phyloP scores from a whole-genome alignment of 1,139 yeast species.

The Yamadazyma dendronema region DNA sequence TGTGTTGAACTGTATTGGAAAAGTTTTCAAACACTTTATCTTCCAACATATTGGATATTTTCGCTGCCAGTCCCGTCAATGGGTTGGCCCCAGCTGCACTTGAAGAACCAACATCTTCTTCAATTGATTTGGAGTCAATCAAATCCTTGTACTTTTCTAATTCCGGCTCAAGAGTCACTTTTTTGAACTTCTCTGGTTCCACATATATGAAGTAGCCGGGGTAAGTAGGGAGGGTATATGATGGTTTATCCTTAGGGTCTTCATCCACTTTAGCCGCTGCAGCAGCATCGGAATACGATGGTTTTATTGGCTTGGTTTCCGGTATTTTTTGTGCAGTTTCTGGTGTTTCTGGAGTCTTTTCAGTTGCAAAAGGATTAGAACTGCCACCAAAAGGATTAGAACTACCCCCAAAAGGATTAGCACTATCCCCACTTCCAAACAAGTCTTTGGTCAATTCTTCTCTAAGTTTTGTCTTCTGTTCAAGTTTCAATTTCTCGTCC shows the following conservation, averaged over 20 bases:
- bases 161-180: conserved; percentile 34
- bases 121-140: conserved; percentile 38
- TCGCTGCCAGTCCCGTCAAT: conserved; percentile 37
- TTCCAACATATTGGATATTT: conserved; percentile 55
- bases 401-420: conserved; percentile 14
- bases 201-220: conserved; percentile 69
- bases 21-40: conserved; percentile 81
- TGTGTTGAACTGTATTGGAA: conserved; percentile 68
- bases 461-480: conserved; percentile 39
- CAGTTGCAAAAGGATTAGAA: conserved; percentile 2
- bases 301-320: conserved; percentile 6
- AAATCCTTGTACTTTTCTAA: conserved; percentile 48
- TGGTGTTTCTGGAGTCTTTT: conserved; percentile 3
- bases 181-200: conserved; percentile 59
- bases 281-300: conserved; percentile 28
- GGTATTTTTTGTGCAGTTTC: conserved; percentile 9
- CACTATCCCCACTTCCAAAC: conserved; percentile 24
- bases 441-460: conserved; percentile 46
- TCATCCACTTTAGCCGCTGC: conserved; percentile 13
- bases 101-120: conserved; percentile 25
- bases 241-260: conserved; percentile 6
- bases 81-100: conserved; percentile 10
- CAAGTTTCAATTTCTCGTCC: conserved; percentile 42
- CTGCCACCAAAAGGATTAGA: conserved; percentile 27
- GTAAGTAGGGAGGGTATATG: conserved; percentile 39